Evolutionary conservation across 345 rosid species (phyloP).

Genomic region (Sonneratia caseolaris): DNA sequence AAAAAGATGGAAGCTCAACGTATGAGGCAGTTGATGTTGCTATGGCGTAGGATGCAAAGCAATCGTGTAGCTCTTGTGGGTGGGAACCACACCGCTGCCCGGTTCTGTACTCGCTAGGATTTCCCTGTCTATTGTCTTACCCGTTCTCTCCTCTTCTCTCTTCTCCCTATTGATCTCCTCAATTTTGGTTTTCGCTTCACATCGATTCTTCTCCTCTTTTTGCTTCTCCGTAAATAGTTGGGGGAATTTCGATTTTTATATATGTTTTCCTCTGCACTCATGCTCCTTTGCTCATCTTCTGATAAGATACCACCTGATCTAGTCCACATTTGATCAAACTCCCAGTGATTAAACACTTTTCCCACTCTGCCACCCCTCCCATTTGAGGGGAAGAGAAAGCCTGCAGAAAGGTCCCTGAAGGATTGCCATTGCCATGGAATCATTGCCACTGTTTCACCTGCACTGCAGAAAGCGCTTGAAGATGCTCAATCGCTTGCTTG

Average conservation of each 20-base stretch:
- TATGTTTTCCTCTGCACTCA: constrained; percentile 8
- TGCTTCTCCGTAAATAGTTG: not conserved
- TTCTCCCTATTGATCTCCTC: not conserved
- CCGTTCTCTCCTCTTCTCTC: not conserved
- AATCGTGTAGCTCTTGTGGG: constrained; percentile 60
- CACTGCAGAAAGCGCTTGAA: constrained; percentile 25
- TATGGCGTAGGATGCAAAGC: constrained; percentile 36
- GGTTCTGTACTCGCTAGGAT: constrained; percentile 70
- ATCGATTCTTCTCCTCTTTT: not conserved
- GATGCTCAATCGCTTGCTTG: constrained; percentile 10
- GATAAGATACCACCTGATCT: constrained; percentile 9
- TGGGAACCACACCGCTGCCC: constrained; percentile 83
- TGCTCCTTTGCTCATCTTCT: constrained; percentile 15
- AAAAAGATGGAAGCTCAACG: constrained; percentile 53
- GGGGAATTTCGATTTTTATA: not conserved
- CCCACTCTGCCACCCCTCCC: too few relatives aligned
- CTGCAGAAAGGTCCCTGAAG: not conserved
- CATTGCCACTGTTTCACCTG: constrained; percentile 12
- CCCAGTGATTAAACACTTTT: not conserved
- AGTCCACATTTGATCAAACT: constrained; percentile 2
- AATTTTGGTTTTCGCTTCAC: not conserved
- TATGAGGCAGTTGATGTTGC: constrained; percentile 40
- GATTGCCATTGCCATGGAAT: not conserved
- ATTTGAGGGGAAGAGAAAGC: too few relatives aligned
- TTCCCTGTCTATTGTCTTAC: constrained; percentile 1